Conservation (phyloP, 139 green algal species). For the Trebouxia sp. region DNA sequence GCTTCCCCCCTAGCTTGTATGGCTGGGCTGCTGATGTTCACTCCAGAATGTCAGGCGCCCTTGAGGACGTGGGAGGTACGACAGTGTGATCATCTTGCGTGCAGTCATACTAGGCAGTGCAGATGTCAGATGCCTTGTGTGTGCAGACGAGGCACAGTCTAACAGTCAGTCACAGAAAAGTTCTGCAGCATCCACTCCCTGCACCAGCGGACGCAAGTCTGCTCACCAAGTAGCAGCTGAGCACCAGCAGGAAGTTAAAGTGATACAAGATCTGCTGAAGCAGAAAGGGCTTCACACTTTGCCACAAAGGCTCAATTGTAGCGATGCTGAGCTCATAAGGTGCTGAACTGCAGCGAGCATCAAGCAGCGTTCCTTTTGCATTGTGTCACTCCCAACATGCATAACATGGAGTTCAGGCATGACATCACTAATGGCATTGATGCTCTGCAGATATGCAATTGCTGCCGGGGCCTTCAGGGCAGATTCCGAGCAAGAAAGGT, state of each 20-base stretch:
- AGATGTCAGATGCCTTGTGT: neutral
- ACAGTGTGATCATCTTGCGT: no score
- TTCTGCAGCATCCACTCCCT: neutral
- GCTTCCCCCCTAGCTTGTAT: slow-evolving; percentile 3
- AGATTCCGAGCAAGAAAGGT: slow-evolving; percentile 7
- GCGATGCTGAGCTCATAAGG: slow-evolving; percentile 13
- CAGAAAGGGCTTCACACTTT: neutral
- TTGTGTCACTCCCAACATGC: neutral
- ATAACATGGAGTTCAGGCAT: neutral
- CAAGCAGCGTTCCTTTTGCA: neutral
- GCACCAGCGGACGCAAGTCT: neutral
- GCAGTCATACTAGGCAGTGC: neutral
- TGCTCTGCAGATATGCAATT: neutral
- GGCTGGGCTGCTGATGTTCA: slow-evolving; percentile 9
- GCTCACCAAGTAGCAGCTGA: neutral
- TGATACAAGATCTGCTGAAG: neutral
- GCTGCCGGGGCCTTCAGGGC: neutral
- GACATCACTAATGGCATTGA: neutral
- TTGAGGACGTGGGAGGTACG: neutral
- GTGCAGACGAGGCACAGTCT: neutral
- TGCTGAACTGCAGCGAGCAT: neutral
- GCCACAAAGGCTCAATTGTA: neutral
- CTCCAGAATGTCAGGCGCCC: neutral
- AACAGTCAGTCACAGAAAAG: neutral
- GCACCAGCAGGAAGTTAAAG: slow-evolving; percentile 8